Percentiles rank a stretch among this genome's conserved stretches.
These are phyloP conservation scores for Corymbia calophylla DNA, from an alignment of 441 rosid genomes.

Conservation along the genomic window DNA sequence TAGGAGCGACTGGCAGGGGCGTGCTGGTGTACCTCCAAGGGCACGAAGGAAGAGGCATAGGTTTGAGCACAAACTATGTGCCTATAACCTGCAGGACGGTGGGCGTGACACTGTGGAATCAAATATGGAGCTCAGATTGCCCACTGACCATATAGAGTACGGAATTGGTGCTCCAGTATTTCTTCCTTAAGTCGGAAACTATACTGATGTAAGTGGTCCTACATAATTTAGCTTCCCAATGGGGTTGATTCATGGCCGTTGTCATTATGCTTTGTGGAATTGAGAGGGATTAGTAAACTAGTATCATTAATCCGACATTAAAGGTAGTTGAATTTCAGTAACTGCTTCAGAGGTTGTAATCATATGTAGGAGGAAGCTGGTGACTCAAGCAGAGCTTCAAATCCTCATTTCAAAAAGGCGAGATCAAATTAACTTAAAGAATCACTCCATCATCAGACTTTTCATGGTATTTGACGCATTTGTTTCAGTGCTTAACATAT, in stretches of 20 bases:
- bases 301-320: neutral
- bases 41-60: neutral
- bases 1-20: neutral
- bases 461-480: neutral
- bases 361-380: neutral
- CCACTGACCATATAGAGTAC: neutral
- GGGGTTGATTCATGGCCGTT: neutral
- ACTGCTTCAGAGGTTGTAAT: neutral
- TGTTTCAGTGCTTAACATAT: neutral
- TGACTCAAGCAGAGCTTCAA: neutral
- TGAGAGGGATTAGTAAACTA: neutral
- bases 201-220: no score
- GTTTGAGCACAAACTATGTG: neutral
- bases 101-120: accelerated
- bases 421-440: neutral
- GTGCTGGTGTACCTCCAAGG: neutral
- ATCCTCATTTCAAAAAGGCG: neutral
- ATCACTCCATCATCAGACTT: neutral
- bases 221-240: no score
- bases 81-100: neutral
- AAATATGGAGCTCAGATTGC: neutral
- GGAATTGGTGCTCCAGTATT: accelerated
- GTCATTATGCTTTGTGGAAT: neutral
- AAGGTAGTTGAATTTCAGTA: neutral
- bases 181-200: neutral